Evolutionary conservation across 202 grass and related monocot genomes (phyloP).

Genomic region (Saccharum hybrid): DNA sequence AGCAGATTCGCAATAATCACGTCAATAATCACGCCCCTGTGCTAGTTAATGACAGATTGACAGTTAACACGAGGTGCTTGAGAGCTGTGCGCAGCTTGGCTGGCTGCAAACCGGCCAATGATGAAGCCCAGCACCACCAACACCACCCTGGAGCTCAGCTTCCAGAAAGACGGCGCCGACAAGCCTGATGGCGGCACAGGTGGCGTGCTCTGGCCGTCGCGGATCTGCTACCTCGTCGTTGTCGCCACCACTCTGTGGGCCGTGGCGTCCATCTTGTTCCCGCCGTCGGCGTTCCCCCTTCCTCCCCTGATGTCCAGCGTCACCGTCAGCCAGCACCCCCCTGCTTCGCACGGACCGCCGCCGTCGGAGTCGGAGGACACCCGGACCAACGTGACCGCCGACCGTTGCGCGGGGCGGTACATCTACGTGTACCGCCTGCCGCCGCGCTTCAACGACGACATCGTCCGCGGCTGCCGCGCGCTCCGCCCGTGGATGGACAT

Average conservation of each 20-base stretch:
- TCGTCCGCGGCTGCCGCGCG: slow-evolving; percentile 54
- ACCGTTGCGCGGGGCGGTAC: slow-evolving; percentile 59
- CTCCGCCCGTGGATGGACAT: slow-evolving; percentile 60
- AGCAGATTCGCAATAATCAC: not conserved
- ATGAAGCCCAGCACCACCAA: slow-evolving; percentile 28
- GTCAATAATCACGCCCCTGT: not conserved
- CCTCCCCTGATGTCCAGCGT: slow-evolving; percentile 34
- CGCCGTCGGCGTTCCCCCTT: slow-evolving; percentile 14
- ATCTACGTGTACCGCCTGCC: slow-evolving; percentile 72
- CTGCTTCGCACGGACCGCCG: not conserved
- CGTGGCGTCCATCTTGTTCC: slow-evolving; percentile 16
- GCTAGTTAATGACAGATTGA: not conserved
- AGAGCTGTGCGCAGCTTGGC: too few relatives aligned
- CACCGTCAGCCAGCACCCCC: not conserved
- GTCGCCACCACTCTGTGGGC: slow-evolving; percentile 42
- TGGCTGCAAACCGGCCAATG: slow-evolving; percentile 34
- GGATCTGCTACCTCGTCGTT: slow-evolving; percentile 21
- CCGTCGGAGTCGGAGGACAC: not conserved
- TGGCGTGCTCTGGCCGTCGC: slow-evolving; percentile 15
- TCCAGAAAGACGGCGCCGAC: slow-evolving; percentile 13
- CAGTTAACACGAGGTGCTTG: not conserved
- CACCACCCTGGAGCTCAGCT: not conserved
- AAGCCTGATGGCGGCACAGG: not conserved
- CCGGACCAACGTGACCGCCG: not conserved
- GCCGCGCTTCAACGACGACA: slow-evolving; percentile 68